phyloP scores from a whole-genome alignment of 257 asterid species.

The Verbascum thapsus region DNA sequence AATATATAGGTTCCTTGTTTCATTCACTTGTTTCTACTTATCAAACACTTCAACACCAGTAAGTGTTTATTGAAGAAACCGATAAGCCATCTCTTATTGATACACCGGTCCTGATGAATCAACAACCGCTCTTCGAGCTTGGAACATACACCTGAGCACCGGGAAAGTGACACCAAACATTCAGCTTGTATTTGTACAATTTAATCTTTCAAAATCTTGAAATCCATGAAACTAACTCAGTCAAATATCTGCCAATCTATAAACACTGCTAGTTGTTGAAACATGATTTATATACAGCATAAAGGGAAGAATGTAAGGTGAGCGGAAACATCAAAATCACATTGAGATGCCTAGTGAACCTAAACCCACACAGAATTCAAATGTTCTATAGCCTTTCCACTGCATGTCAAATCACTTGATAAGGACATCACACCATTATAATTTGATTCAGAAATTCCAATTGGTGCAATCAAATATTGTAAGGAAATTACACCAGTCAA shows the following conservation, averaged over 20 bases:
- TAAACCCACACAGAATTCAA: too few species aligned
- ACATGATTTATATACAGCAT: too few species aligned
- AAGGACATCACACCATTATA: too few species aligned
- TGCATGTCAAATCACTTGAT: too few species aligned
- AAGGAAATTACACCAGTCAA: background rate
- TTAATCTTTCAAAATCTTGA: background rate
- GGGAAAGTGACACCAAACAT: slow-evolving; percentile 9
- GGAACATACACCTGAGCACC: slow-evolving; percentile 23
- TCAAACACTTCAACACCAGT: background rate
- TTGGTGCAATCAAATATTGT: too few species aligned
- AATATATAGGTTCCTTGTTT: background rate
- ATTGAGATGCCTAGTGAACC: too few species aligned
- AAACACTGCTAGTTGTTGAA: too few species aligned
- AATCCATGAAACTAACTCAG: background rate
- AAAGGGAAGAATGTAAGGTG: too few species aligned
- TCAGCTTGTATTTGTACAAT: slow-evolving; percentile 5
- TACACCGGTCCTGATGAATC: background rate
- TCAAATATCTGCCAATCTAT: too few species aligned
- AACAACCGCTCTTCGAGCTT: slow-evolving; percentile 7
- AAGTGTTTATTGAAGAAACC: slow-evolving; percentile 11
- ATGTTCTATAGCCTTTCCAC: too few species aligned
- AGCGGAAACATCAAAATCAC: too few species aligned
- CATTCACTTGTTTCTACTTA: slow-evolving; percentile 1
- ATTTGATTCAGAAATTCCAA: too few species aligned
- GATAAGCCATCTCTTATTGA: slow-evolving; percentile 25